Conservation (phyloP, 2,329 filamentous ascomycete species). For the Colletotrichum sp. region DNA sequence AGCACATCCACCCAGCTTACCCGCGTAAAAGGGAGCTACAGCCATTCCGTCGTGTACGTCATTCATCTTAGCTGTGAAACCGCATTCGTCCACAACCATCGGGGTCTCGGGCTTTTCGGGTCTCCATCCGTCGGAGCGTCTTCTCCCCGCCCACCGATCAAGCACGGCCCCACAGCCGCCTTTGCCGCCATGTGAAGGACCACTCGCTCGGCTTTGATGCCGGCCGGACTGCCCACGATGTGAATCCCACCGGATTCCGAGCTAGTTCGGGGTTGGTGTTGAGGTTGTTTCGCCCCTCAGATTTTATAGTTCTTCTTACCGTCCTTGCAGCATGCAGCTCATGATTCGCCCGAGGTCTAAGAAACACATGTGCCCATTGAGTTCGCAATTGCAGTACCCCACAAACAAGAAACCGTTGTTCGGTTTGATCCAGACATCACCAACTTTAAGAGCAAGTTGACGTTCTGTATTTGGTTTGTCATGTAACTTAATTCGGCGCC, state of each 20-base stretch:
- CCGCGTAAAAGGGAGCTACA: background rate
- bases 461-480: background rate
- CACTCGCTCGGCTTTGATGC: background rate
- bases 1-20: background rate
- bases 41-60: constrained; percentile 1
- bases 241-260: background rate
- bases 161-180: constrained; percentile 10
- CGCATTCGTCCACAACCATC: constrained; percentile 1
- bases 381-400: background rate
- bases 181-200: background rate
- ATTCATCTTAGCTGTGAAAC: constrained; percentile 16
- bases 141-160: background rate
- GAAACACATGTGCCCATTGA: background rate
- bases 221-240: background rate
- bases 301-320: background rate
- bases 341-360: background rate
- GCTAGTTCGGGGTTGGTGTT: background rate
- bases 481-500: background rate
- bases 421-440: background rate
- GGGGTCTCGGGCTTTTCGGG: constrained; percentile 11
- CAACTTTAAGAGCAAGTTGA: background rate
- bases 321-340: background rate
- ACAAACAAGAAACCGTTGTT: background rate
- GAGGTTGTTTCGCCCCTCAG: background rate
- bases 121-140: constrained; percentile 1